Base-by-base conservation (phyloP, 257 asterid species). In the Craterostigma plantagineum region DNA sequence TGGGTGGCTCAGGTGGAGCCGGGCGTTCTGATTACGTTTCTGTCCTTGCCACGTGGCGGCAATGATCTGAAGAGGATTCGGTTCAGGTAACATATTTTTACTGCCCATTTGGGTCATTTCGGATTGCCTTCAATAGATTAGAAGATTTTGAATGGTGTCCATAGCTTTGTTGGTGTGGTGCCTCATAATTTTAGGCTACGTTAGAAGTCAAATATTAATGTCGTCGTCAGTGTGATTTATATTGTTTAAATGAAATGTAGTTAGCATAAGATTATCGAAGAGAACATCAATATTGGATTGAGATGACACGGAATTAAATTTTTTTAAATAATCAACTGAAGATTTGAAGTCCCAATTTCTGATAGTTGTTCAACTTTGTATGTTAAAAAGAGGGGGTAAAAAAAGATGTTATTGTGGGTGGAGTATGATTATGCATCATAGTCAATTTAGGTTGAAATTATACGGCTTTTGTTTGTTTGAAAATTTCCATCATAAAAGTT, bases 1-100 rank as follows among this genome's bases (percentile, higher is more conserved):
- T 81, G 98, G 98, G 98, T 87, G 52, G 95, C 95, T 17, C 98
- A 87, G 61, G 95, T 87, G 53, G 98, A 87, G 55, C 83, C 95
- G 53, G 98, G 98, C 7, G 98, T 87, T 10, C 59, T 87, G 48
- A 87, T 87, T 71, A 87, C 98, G 5, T 87, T 87, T 53, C 52
- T 87, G 58, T 87, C 98, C 17, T 45, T 81, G 67, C 95, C 93
- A 42, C 80, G 85, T 23, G 98, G 98, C 57, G 95, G 92, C 38
- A 87, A 87, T 44, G 95, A 87, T 61, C 92, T 82, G 14, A 87
- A 79, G 77, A 71, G 92, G 43, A 87, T 87, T 51, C 94, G 98
- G 1, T 86, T 86, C 81, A 76, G 94, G 97, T 86, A 72, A 46
- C 52, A 41, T 49, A 23, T 23, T 23, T n/a, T 23, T 23, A 6